phyloP scores from a whole-genome alignment of 2,329 filamentous ascomycete species.

The Dothideomycetidae sp. region DNA sequence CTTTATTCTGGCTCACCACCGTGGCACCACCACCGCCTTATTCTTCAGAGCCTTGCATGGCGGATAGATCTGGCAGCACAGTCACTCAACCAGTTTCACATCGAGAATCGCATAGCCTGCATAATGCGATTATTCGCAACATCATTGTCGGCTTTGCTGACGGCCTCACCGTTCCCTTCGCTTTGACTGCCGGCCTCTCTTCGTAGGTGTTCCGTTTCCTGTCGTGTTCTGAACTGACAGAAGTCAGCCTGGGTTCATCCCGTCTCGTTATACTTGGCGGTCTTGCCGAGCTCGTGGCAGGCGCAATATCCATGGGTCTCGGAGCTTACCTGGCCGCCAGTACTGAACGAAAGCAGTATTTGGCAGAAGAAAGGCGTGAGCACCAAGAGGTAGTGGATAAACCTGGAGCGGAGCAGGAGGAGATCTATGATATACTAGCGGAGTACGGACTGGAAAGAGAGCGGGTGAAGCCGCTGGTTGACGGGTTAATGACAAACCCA shows the following conservation, averaged over 20 bases:
- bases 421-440: slow-evolving; percentile 32
- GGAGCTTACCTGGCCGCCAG: slow-evolving; percentile 57
- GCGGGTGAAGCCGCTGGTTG: slow-evolving; percentile 33
- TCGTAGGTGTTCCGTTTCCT: too few relatives aligned
- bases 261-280: slow-evolving; percentile 42
- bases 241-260: slow-evolving; percentile 25
- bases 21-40: too few relatives aligned
- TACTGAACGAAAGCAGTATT: slow-evolving; percentile 40
- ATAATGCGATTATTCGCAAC: too few relatives aligned
- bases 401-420: slow-evolving; percentile 13
- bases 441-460: slow-evolving; percentile 35
- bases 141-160: slow-evolving; percentile 66
- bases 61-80: too few relatives aligned
- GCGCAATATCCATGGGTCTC: slow-evolving; percentile 64
- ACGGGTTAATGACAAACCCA: slow-evolving; percentile 35
- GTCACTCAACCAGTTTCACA: too few relatives aligned
- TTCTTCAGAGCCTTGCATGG: too few relatives aligned
- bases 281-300: slow-evolving; percentile 60
- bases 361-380: slow-evolving; percentile 11
- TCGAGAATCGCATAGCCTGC: too few relatives aligned
- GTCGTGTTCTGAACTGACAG: too few relatives aligned
- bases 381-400: background rate
- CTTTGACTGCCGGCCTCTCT: slow-evolving; percentile 61
- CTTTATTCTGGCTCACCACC: too few relatives aligned
- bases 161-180: slow-evolving; percentile 70